Evolutionary conservation across 306 rosid species (phyloP).

Genomic region (Lotus japonicus): DNA sequence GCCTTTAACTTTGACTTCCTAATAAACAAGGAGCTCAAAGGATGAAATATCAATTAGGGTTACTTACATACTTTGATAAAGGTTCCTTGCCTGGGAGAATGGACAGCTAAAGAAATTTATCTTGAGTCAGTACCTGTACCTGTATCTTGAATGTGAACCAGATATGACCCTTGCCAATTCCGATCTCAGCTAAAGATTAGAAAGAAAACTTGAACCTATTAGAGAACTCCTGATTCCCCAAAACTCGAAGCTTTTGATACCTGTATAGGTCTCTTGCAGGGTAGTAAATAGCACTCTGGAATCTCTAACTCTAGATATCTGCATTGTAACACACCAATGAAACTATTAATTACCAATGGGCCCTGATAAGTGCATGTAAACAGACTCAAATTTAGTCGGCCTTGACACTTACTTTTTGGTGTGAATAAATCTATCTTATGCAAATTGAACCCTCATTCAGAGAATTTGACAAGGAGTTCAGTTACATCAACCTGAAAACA

Average conservation of each 20-base stretch:
- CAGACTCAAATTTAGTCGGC: not conserved
- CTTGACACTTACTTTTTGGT: not conserved
- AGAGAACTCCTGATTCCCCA: not conserved
- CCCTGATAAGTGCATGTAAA: not conserved
- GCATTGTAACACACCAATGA: not conserved
- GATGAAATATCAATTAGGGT: not conserved
- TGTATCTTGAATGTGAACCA: not conserved
- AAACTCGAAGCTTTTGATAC: not conserved
- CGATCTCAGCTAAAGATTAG: not conserved
- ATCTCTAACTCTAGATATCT: not conserved
- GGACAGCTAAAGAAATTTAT: not conserved
- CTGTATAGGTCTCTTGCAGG: not conserved
- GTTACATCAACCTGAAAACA: not conserved
- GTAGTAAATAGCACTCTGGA: not conserved
- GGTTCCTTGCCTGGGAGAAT: not conserved
- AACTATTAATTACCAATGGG: not conserved
- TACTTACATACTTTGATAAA: not conserved
- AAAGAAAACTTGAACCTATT: not conserved
- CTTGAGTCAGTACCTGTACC: not conserved
- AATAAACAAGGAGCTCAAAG: not conserved
- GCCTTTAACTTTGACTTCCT: not conserved
- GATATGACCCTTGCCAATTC: not conserved
- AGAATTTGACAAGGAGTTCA: not conserved
- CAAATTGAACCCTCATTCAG: not conserved
- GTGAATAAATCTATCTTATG: not conserved